Evolutionary conservation across 371 early-diverging fungal species (phyloP), one percentile per base, ranked within the genome.

Genomic region (Batkoa obscura): DNA sequence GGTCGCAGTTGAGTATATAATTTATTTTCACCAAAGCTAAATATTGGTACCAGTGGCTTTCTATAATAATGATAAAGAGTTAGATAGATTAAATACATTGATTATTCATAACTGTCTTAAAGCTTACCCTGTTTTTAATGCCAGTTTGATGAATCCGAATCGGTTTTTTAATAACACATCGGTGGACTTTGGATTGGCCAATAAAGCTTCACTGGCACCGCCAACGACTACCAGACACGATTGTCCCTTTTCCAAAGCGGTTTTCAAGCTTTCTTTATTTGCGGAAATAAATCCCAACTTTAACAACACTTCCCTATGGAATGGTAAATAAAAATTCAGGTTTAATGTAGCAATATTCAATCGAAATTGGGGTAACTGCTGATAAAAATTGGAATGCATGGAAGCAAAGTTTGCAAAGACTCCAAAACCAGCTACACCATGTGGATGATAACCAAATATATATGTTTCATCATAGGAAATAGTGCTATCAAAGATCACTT

Each of bases 11-110:
- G 79, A 47, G 74, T 72, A 58, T 78, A 88, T 12, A 88, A 59
- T 38, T 88, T 84, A 64, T 87, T 88, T 63, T 89, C 89, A 38
- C 89, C 89, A 71, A 89, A 87, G 0, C 78, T 72, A 58, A 83
- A 76, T 0, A 79, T 70, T 2, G 90, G 90, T 0, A 85, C 83
- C 32, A 87, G 60, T 68, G 8, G 83, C 81, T 1, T 39, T 48
- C 6, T 3, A 15, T 8, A 32, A 35, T 31, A 33, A 45, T 32
- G 31, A 36, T 15, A 45, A 45, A 45, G 45, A 15, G 23, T 23
- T 23, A 23, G 23, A 6, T 5, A 45, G 5, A 5, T 13, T 45
- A 15, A 45, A 45, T 45, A 15, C 23, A 45, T 15, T 13, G 13
- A 56, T 17, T 45, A 56, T 9, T 12, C 12, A 56, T 46, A 46